Conservation (phyloP, 495 filamentous ascomycete genomes). For the Thermochaetoides thermophila region DNA sequence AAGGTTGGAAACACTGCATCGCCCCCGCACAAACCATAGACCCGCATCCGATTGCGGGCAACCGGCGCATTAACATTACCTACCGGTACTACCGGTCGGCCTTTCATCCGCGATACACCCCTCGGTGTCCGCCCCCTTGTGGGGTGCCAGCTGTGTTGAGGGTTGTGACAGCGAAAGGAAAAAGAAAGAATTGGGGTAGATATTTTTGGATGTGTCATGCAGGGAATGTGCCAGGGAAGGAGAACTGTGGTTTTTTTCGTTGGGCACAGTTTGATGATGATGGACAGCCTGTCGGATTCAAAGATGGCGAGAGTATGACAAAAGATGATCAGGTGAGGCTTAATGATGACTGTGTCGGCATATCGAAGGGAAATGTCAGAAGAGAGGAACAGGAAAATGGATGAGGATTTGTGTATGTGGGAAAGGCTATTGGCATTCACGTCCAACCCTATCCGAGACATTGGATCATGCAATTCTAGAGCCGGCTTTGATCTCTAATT, state of each 20-base stretch:
- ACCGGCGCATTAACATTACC: slow-evolving; percentile 77
- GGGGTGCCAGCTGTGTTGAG: slow-evolving; percentile 56
- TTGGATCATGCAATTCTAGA: too few species aligned
- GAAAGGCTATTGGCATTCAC: too few species aligned
- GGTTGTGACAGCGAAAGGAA: slow-evolving; percentile 47
- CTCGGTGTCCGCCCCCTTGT: slow-evolving; percentile 50
- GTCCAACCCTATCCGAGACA: too few species aligned
- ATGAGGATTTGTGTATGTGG: too few species aligned
- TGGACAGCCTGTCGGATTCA: slow-evolving; percentile 59
- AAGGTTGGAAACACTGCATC: slow-evolving; percentile 70
- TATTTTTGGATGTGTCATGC: slow-evolving; percentile 95
- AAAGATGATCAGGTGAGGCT: too few species aligned
- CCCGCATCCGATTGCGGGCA: slow-evolving; percentile 68
- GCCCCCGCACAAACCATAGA: slow-evolving; percentile 56
- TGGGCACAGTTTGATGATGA: slow-evolving; percentile 87
- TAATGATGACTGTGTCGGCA: neutral
- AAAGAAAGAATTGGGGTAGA: slow-evolving; percentile 54
- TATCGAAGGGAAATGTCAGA: too few species aligned
- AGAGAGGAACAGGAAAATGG: too few species aligned
- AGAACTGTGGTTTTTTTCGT: slow-evolving; percentile 67
- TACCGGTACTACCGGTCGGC: slow-evolving; percentile 72
- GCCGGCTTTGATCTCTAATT: too few species aligned
- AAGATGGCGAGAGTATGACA: neutral
- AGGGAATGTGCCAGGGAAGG: slow-evolving; percentile 57
- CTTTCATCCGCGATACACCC: slow-evolving; percentile 57